Evolutionary conservation across 164 flowering plant species (phyloP), one percentile per base, ranked within the genome.

Genomic region (Akebia trifoliata): DNA sequence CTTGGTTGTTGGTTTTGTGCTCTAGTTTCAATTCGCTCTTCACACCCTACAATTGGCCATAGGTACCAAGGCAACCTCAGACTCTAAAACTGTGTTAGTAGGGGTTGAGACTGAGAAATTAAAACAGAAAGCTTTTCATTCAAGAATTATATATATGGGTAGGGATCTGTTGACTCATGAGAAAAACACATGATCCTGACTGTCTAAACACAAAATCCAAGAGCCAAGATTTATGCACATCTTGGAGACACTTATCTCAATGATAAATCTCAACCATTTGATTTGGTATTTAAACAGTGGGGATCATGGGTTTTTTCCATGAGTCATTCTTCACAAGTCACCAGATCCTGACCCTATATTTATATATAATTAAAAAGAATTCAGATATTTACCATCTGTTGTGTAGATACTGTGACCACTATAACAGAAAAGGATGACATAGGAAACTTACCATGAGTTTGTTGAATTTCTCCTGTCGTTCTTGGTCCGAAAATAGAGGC

Each of bases 31-130:
- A 12, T 0, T 84, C 83, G 60, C 95, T 95, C 68, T 92, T 89
- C 76, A 85, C 96, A 76, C 98, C 98, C 98, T 92, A 85, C 97
- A 92, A 85, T 77, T 81, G 76, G 95, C 90, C 88, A 87, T 81
- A 83, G 70, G 85, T 65, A 82, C 93, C 94, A 84, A 83, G 69
- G 90, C 91, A 92, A 83, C 79, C 93, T 89, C 94, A 92, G 98
- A 85, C 90, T 89, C 95, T 84, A 74, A 81, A 87, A 85, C 47
- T 15, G 69, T 84, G 95, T 89, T 72, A 92, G 97, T 92, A 79
- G 29, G 62, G 59, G 65, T 67, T 69, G 63, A 71, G 29, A 51
- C n/a, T n/a, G n/a, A n/a, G n/a, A n/a, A n/a, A n/a, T n/a, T n/a
- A n/a, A n/a, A n/a, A n/a, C n/a, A n/a, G 32, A 12, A n/a, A 51